Evolutionary conservation across 148 eudicot genomes (phyloP), one percentile per base, ranked within the genome.

Genomic region (Camellia japonica): DNA sequence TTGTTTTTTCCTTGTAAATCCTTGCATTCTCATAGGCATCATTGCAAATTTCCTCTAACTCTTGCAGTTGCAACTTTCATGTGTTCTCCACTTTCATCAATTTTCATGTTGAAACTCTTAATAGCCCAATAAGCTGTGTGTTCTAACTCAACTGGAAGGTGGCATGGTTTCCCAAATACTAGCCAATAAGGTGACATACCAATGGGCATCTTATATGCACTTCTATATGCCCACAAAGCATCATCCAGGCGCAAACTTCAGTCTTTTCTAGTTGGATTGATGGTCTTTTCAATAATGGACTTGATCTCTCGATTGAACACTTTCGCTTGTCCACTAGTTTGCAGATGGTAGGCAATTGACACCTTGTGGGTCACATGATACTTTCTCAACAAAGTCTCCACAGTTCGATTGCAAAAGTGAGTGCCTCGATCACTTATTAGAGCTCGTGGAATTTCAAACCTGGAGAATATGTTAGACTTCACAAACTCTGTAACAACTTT

Each of bases 211-310:
- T 71, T 71, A 15, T 47, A 71, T 12, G 74, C 23, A 7, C 56
- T 71, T 20, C 6, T 71, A 47, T 71, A 71, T 44, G 55, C 74
- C 74, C 74, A 71, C 55, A 71, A 49, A 3, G 74, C 74, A 46
- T 73, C 61, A 19, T 23, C 12, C 42, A 73, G 20, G 11, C 60
- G 0, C 41, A 51, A n/a, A 0, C 15, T 7, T 43, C 75, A 73
- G 2, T 73, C 75, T n/a, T 49, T 49, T 54, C 75, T 73, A n/a
- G 11, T 54, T 2, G 42, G 13, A n/a, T 11, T 23, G 6, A 20
- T 62, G 0, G 59, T 73, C 60, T 73, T 73, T 7, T 73, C 75
- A 18, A 73, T 15, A 1, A 73, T 73, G 14, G 4, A 1, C 15
- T 18, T 73, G 4, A 73, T 52, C 41, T 73, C 75, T 14, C 75